A percentile compares a stretch with the other conserved stretches of the same genome.
These are phyloP conservation scores for Filosporella fistucella DNA, from an alignment of 495 filamentous ascomycete species.

Conservation along the genomic window DNA sequence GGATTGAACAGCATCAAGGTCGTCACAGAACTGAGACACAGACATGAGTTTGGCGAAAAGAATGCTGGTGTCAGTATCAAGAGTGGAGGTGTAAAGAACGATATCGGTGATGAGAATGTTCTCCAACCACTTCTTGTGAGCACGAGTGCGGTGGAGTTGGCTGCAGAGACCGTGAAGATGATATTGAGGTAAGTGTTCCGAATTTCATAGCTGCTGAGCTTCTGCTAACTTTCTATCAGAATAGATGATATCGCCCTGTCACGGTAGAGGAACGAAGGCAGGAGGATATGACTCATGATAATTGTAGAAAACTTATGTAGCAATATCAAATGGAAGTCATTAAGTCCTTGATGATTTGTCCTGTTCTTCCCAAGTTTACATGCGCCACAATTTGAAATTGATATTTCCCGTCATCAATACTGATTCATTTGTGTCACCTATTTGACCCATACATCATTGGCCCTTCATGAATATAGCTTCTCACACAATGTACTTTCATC, in stretches of 20 bases:
- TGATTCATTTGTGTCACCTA: too few species aligned
- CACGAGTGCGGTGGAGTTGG: slow-evolving; percentile 95
- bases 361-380: too few species aligned
- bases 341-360: too few species aligned
- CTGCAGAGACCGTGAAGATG: slow-evolving; percentile 98
- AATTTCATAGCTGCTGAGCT: too few species aligned
- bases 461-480: too few species aligned
- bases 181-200: slow-evolving; percentile 30
- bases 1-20: slow-evolving; percentile 97
- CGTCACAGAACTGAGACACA: slow-evolving; percentile 91
- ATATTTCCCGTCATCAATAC: too few species aligned
- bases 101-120: slow-evolving; percentile 96
- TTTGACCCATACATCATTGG: too few species aligned
- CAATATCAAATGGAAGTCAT: too few species aligned
- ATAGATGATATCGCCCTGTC: slow-evolving; percentile 23
- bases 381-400: too few species aligned
- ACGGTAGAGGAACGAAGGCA: slow-evolving; percentile 9
- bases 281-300: slow-evolving; percentile 8
- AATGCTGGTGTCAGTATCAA: slow-evolving; percentile 97
- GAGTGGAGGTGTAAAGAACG: slow-evolving; percentile 89
- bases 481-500: too few species aligned
- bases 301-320: slow-evolving; percentile 14
- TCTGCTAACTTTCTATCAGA: too few species aligned
- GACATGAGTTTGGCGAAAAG: slow-evolving; percentile 90
- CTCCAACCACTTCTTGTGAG: slow-evolving; percentile 93